Evolutionary conservation across 2,329 filamentous ascomycete species (phyloP), one percentile per base, ranked within the genome.

Genomic region (Torrubiellomyces zombiae): DNA sequence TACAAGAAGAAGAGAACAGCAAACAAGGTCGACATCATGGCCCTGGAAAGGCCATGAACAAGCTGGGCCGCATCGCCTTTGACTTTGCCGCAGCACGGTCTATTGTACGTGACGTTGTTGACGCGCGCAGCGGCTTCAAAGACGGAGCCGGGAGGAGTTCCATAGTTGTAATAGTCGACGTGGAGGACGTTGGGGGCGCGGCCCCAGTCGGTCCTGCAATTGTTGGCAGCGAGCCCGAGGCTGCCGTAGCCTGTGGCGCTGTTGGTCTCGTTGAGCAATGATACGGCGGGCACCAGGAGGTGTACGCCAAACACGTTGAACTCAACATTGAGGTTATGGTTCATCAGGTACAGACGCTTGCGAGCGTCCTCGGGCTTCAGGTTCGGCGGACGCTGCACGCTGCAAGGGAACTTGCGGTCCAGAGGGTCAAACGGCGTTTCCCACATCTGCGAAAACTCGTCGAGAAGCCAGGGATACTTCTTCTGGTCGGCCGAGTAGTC

Each of bases 371-470:
- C 50, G 0, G 45, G 41, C 3, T 53, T 40, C 29, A 91, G 54
- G 21, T 66, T 55, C 0, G 80, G 80, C 1, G 85, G 83, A 0
- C 85, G 73, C 43, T 93, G 69, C 18, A 74, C 60, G 1, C 57
- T 72, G 53, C 85, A 94, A 0, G 83, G 82, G 45, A 93, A 92
- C 1, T 48, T 46, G 24, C 52, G 52, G 42, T 70, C 47, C 10
- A 49, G 42, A 3, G 70, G 82, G 26, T 82, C 79, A 45, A 92
- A 94, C 0, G 80, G 79, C 1, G 83, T 86, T 54, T 94, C 81
- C 79, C 80, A 93, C 53, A 91, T 66, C 43, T 92, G 78, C 5
- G 67, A 67, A 55, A 93, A 94, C 50, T 94, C 64, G 47, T 92
- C 80, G 20, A 93, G 60, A 20, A 93, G 64, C 69, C 81, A 94